Evolutionary conservation across 306 rosid genomes (phyloP), one percentile per base, ranked within the genome.

Genomic region (Corylus avellana): DNA sequence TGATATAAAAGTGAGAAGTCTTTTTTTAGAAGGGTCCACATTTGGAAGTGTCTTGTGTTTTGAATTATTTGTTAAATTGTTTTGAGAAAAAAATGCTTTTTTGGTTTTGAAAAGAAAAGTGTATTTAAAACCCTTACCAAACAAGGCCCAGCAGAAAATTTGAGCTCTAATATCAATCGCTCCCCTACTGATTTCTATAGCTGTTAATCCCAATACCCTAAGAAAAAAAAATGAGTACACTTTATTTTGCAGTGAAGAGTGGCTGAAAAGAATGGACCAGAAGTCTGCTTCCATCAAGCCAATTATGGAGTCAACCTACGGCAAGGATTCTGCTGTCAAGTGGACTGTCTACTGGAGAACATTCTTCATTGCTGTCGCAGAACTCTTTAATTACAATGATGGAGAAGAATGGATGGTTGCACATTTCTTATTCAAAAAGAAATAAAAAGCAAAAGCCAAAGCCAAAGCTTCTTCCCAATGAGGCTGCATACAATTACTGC

Each of bases 271-370:
- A 85, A 90, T 95, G 97, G 96, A 95, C 83, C 11, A 81, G 76
- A 88, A 77, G 49, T 39, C 46, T 79, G 53, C 69, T 58, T 51
- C 83, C 55, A 85, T 93, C 80, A 90, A 86, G 86, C 94, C 97
- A 57, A 89, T 91, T 12, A 95, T 95, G 96, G 92, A 89, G 76
- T 84, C 97, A 55, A 95, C 92, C 44, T 95, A 94, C 25, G 96
- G 97, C 59, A 92, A 87, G 83, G 92, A 90, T 54, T 88, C 92
- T 7, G 98, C 98, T 53, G 89, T 84, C 72, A 95, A 89, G 80
- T 95, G 99, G 98, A 95, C 93, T 12, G 98, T 80, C 44, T 95
- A 95, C 61, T 91, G 98, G 99, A 90, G 98, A 86, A 91, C 98
- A 63, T 92, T 95, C 86, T 95, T 95, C 77, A 91, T 91, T 64